These are phyloP conservation scores for Irpex sp. DNA, from an alignment of 1,284 basidiomycete species.

Conservation along the genomic window DNA sequence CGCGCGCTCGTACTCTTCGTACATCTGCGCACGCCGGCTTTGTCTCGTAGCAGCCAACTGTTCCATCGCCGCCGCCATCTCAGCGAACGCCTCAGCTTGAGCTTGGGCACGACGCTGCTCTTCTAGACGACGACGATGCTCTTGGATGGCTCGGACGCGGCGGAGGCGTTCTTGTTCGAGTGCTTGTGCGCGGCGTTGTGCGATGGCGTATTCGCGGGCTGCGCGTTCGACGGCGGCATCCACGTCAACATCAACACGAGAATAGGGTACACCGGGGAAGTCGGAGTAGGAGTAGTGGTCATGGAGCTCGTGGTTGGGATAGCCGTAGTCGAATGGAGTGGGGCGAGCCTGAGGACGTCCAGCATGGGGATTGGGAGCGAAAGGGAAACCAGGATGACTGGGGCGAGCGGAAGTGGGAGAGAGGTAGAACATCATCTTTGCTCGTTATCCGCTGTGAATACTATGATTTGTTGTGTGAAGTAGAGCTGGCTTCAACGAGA, in stretches of 20 bases:
- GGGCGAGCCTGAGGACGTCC: neutral
- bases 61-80: neutral
- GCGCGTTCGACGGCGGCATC: slow-evolving; percentile 15
- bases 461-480: no score
- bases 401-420: slow-evolving; percentile 13
- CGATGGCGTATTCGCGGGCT: slow-evolving; percentile 15
- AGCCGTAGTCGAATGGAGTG: slow-evolving; percentile 8
- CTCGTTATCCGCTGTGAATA: no score
- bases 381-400: slow-evolving; percentile 6
- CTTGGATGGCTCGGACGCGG: neutral
- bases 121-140: slow-evolving; percentile 9
- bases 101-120: slow-evolving; percentile 11
- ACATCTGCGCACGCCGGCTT: neutral
- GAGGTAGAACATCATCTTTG: slow-evolving; percentile 16
- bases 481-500: neutral
- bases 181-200: slow-evolving; percentile 14
- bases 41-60: neutral
- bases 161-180: slow-evolving; percentile 10
- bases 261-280: neutral
- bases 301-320: neutral
- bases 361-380: neutral
- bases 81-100: slow-evolving; percentile 2
- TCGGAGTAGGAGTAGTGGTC: neutral
- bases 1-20: neutral
- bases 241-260: neutral